Conservation (phyloP, 2,329 filamentous ascomycete genomes). For the Fusarium denticulatum region DNA sequence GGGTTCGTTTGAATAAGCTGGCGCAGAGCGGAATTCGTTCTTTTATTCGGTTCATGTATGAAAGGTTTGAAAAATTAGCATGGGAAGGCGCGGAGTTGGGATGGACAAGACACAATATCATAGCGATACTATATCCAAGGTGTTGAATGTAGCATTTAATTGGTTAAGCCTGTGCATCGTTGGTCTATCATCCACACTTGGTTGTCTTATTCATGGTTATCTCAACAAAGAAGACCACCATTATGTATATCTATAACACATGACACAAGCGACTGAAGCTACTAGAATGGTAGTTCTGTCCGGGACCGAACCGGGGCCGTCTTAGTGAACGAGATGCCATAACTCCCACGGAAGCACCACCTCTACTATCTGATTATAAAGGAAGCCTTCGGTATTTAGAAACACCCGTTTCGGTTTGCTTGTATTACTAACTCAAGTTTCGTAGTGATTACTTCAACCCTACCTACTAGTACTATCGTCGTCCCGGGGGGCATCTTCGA, state of each 20-base stretch:
- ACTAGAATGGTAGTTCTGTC: not conserved
- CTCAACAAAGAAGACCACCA: not conserved
- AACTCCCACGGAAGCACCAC: not conserved
- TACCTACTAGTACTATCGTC: not conserved
- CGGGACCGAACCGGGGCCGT: not conserved
- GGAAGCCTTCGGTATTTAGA: not conserved
- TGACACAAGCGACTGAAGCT: not conserved
- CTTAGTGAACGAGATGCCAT: not conserved
- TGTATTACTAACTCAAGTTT: not conserved
- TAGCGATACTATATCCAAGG: conserved; percentile 1
- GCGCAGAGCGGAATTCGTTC: conserved; percentile 19
- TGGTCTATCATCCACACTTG: not conserved
- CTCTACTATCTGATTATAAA: not conserved
- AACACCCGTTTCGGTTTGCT: not conserved
- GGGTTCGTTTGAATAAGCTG: conserved; percentile 55
- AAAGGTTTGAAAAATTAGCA: not conserved
- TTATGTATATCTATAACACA: no score
- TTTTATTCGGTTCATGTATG: not conserved
- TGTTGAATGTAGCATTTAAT: not conserved
- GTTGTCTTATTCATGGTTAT: not conserved
- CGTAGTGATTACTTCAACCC: not conserved
- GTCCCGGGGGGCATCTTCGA: not conserved
- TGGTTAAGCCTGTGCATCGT: not conserved
- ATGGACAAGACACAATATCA: conserved; percentile 5
- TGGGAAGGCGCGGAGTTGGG: conserved; percentile 31